Evolutionary conservation across 2,329 filamentous ascomycete species (phyloP), one percentile per base, ranked within the genome.

Genomic region (Cytospora chrysosperma): DNA sequence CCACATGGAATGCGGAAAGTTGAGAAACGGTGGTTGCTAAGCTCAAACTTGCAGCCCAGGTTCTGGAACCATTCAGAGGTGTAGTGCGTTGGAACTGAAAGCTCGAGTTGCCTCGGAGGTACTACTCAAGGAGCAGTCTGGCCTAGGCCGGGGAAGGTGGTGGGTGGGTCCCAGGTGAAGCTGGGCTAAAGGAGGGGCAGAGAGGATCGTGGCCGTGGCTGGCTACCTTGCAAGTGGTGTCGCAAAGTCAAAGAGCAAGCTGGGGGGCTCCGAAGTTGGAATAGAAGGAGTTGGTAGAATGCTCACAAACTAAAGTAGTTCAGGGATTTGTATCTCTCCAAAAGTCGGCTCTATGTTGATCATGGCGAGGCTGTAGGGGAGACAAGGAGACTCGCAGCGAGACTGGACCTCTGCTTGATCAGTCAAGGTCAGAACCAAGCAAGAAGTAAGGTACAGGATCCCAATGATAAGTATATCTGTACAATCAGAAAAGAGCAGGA

Each of bases 171-270:
- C 40, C 17, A 32, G 40, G n/a, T 40, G 13, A 30, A 52, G 52
- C 30, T 43, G 55, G 59, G 37, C 37, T 50, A 19, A 49, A 61
- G 52, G 60, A 65, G 63, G 63, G 63, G 63, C n/a, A 54, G 26
- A 54, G 26, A 56, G 30, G 50, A 47, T 10, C 43, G 19, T 27
- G 43, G 40, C 21, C 51, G 24, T 47, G n/a, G n/a, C 43, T 24
- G 43, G 24, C 21, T 21, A 50, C 30, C 3, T 51, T 17, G 49
- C 32, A 28, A 15, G 10, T 37, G 32, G 30, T 30, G 34, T 28
- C 24, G 15, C 28, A 30, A 47, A 24, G 43, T 43, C 5, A 10
- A 47, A 24, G 43, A n/a, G 6, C 7, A 15, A 19, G n/a, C 43
- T n/a, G 13, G 13, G 21, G 43, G 19, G n/a, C 43, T 47, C 19